Conservation (phyloP, 106 monocot species). For the Allium cepa region DNA sequence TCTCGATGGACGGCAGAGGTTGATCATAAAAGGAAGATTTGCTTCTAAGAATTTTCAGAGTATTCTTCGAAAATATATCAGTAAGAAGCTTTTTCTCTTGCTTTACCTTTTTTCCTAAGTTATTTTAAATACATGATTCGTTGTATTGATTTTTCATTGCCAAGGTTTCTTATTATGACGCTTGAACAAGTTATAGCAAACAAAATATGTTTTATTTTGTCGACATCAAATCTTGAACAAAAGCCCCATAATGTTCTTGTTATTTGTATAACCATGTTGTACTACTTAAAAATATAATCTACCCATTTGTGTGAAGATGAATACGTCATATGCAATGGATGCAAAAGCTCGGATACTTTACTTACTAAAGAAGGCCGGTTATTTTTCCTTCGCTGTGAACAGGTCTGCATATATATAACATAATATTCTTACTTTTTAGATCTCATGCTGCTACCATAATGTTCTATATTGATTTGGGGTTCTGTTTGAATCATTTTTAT, state of each 20-base stretch:
- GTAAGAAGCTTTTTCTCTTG: conserved; percentile 31
- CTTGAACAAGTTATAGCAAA: too few species aligned
- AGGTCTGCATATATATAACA: conserved; percentile 33
- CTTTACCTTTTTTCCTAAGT: not conserved
- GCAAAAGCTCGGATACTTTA: conserved; percentile 93
- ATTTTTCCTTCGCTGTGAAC: conserved; percentile 92
- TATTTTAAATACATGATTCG: not conserved
- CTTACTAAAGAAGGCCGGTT: conserved; percentile 89
- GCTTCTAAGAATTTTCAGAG: conserved; percentile 83
- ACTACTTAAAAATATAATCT: not conserved
- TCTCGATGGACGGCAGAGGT: conserved; percentile 78
- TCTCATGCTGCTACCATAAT: too few species aligned
- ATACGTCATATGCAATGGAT: conserved; percentile 96
- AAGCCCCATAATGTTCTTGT: too few species aligned
- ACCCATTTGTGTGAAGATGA: conserved; percentile 45
- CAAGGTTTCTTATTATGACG: too few species aligned
- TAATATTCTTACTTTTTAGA: too few species aligned
- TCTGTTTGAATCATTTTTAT: not conserved
- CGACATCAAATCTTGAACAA: too few species aligned
- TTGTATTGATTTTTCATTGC: not conserved
- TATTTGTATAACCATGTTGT: too few species aligned
- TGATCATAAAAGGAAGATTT: conserved; percentile 83
- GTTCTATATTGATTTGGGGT: not conserved
- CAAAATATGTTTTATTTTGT: too few species aligned
- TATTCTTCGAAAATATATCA: conserved; percentile 73